Conservation (phyloP, 2,329 filamentous ascomycete genomes). For the Venturia pyrina region DNA sequence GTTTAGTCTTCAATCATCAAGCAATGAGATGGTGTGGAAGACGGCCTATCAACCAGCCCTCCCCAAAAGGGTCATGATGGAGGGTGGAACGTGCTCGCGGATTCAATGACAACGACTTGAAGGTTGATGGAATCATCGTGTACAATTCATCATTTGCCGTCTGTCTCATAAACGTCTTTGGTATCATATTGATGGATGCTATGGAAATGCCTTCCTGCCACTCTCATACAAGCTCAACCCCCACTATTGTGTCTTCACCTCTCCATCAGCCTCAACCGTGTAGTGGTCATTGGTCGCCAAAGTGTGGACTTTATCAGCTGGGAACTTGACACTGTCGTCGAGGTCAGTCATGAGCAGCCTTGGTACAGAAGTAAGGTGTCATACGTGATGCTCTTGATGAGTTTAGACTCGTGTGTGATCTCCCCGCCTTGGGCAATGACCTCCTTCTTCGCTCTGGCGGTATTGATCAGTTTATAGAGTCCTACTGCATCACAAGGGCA, state of each 20-base stretch:
- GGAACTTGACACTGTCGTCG: constrained; percentile 57
- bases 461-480: neutral
- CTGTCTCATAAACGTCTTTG: neutral
- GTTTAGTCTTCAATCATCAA: too few relatives aligned
- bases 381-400: constrained; percentile 92
- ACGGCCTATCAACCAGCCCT: too few relatives aligned
- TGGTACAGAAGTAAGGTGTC: constrained; percentile 25
- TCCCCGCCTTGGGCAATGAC: constrained; percentile 67
- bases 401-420: constrained; percentile 72
- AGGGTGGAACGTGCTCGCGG: neutral
- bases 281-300: constrained; percentile 62
- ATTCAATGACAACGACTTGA: neutral
- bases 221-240: neutral
- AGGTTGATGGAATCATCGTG: neutral
- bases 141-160: neutral
- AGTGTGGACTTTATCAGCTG: constrained; percentile 53
- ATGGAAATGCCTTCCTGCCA: neutral
- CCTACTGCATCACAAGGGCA: neutral
- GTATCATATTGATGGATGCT: neutral
- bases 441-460: constrained; percentile 63
- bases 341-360: constrained; percentile 4
- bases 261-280: constrained; percentile 66
- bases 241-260: constrained; percentile 60
- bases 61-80: too few relatives aligned
- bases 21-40: too few relatives aligned